Base-by-base conservation (phyloP, 1,284 basidiomycete species). In the Papiliotrema nemorosa region DNA sequence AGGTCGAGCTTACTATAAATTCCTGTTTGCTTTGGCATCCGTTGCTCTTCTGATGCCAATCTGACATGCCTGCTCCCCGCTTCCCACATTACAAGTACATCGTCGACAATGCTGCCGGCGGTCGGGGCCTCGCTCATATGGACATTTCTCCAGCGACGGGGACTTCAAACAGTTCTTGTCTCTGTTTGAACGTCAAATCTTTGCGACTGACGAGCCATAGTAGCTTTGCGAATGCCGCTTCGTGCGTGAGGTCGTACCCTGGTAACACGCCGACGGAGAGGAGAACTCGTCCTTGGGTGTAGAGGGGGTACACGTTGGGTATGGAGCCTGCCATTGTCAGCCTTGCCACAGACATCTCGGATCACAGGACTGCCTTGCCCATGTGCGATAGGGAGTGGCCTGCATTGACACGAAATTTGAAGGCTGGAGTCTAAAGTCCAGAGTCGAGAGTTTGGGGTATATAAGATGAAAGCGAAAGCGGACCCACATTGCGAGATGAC, bases 171-270 rank as follows among this genome's bases (percentile, higher is more conserved):
- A 68, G 42, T 42, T 55, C 51, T 49, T 73, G 70, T 20, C 64
- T 51, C 42, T 71, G 50, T 44, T 57, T 58, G 52, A 73, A 73
- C n/a, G 47, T 57, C 5, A 73, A 55, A 35, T 69, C 68, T 29
- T 62, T 54, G 29, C 63, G 54, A 14, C 59, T 63, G 20, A 71
- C 69, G 20, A 73, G 60, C 70, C 70, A 73, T 6, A 67, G 54
- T 5, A 71, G 60, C 55, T 73, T 73, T 2, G 70, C 70, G 33
- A 73, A 73, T 13, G 70, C 70, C 6, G 70, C 70, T 57, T 73
- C 70, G 62, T 73, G 70, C 31, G 69, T 73, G 48, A 73, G 58
- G 57, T 73, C 70, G 52, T 66, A 67, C 1, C 69, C 70, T 13
- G 70, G 70, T 33, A 70, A 49, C 3, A 73, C 70, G 26, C 66